Evolutionary conservation across 176 grass and related monocot species (phyloP).

Genomic region (Aegilops sharonensis): DNA sequence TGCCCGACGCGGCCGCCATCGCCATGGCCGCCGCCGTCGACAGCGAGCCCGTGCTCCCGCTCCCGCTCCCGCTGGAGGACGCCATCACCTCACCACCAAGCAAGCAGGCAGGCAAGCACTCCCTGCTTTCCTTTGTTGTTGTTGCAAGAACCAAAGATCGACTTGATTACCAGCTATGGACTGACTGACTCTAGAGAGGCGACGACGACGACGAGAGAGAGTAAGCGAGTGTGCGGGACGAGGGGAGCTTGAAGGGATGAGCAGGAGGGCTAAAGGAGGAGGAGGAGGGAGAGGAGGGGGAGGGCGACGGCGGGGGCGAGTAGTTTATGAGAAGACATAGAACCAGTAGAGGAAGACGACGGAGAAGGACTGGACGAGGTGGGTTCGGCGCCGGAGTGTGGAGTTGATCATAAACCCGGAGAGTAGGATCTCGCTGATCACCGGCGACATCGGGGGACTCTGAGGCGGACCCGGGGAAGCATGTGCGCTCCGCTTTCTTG

Average conservation of each 20-base stretch:
- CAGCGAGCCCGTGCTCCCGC: slow-evolving; percentile 45
- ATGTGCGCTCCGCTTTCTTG: slow-evolving; percentile 39
- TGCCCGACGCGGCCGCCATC: slow-evolving; percentile 33
- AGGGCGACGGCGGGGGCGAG: not conserved
- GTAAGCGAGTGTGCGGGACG: not conserved
- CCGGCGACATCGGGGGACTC: slow-evolving; percentile 85
- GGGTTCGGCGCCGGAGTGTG: slow-evolving; percentile 82
- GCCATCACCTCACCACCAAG: slow-evolving; percentile 52
- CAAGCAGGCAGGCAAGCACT: not conserved
- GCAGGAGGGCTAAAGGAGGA: not conserved
- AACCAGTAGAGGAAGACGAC: slow-evolving; percentile 99
- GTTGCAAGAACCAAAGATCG: not conserved
- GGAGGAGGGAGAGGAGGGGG: not conserved
- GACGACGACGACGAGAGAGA: not conserved
- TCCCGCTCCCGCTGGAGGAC: slow-evolving; percentile 66
- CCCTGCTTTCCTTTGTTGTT: slow-evolving; percentile 18
- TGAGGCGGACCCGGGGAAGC: slow-evolving; percentile 56
- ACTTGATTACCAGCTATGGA: not conserved
- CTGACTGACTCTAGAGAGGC: not conserved
- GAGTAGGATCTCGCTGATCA: slow-evolving; percentile 99
- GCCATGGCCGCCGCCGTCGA: slow-evolving; percentile 29
- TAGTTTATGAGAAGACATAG: slow-evolving; percentile 98
- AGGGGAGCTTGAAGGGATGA: not conserved
- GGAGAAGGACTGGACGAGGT: slow-evolving; percentile 98
- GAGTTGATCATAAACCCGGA: slow-evolving; percentile 99